Percentiles rank a stretch among this genome's conserved stretches.
phyloP scores from a whole-genome alignment of 2,329 filamentous ascomycete genomes.

The Thielaviopsis euricoi region DNA sequence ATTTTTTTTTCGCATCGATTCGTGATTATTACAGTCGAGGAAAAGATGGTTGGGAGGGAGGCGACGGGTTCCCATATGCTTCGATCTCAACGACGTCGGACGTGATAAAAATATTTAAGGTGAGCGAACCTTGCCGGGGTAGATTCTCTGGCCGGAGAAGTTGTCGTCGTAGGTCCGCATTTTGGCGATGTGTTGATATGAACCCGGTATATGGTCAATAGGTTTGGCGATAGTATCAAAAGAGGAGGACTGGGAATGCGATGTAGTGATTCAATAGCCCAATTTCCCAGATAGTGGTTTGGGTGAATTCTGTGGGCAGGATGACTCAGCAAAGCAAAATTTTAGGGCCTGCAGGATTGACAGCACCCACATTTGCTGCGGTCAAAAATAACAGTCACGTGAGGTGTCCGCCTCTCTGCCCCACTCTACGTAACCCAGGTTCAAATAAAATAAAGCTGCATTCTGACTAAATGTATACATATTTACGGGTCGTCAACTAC shows the following conservation, averaged over 20 bases:
- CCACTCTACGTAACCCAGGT: too few relatives aligned
- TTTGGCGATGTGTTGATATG: conserved; percentile 25
- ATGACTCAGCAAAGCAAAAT: conserved; percentile 13
- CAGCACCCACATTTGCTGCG: conserved; percentile 14
- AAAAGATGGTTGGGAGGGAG: background rate
- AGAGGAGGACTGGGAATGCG: conserved; percentile 14
- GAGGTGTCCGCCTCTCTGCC: background rate
- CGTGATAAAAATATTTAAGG: background rate
- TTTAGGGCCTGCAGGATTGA: conserved; percentile 17
- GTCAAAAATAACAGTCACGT: conserved; percentile 1
- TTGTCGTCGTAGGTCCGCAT: conserved; percentile 53
- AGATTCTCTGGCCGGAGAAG: conserved; percentile 50
- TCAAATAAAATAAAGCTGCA: background rate
- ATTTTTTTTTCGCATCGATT: background rate
- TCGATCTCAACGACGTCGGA: conserved; percentile 1
- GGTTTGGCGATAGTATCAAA: conserved; percentile 23
- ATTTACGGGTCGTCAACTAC: too few relatives aligned
- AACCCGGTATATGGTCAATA: conserved; percentile 25
- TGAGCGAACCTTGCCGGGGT: conserved; percentile 47
- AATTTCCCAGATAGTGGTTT: conserved; percentile 10
- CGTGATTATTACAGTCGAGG: background rate
- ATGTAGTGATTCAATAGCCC: conserved; percentile 11
- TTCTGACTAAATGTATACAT: too few relatives aligned
- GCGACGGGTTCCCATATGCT: background rate
- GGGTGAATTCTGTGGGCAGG: conserved; percentile 10